A percentile compares a stretch with the other conserved stretches of the same genome.
Evolutionary conservation across 2,329 filamentous ascomycete genomes (phyloP).

Genomic region (Fusarium humuli): DNA sequence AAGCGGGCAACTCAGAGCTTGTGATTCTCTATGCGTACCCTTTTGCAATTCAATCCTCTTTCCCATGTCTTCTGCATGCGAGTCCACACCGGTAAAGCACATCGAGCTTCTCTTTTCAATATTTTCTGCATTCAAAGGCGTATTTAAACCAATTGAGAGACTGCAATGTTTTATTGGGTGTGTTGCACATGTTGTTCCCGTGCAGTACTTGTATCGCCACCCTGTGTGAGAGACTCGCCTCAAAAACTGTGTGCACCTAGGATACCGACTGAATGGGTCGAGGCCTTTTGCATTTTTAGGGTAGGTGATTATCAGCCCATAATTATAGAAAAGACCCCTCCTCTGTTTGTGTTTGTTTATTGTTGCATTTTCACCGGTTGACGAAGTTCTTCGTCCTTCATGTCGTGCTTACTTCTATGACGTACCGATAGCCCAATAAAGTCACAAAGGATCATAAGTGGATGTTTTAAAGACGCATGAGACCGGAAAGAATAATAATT

Average conservation of each 20-base stretch:
- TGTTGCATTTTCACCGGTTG: conserved; percentile 9
- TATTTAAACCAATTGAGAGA: neutral
- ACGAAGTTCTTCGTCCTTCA: neutral
- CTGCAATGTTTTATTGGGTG: neutral
- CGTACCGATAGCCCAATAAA: conserved; percentile 29
- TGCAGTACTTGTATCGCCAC: neutral
- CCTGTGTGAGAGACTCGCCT: neutral
- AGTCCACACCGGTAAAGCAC: conserved; percentile 23
- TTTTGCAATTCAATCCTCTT: neutral
- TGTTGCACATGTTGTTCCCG: neutral
- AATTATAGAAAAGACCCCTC: neutral
- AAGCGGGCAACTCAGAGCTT: neutral
- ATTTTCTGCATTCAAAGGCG: neutral
- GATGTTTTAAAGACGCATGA: conserved; percentile 3
- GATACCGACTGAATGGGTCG: neutral
- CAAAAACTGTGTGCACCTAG: neutral
- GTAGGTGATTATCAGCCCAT: neutral
- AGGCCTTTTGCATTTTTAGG: neutral
- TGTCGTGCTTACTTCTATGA: conserved; percentile 28
- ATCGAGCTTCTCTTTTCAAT: neutral
- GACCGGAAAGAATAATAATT: neutral
- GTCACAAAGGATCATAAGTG: neutral
- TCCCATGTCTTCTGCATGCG: conserved; percentile 7
- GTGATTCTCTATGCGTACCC: neutral
- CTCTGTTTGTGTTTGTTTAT: neutral